Evolutionary conservation across 495 filamentous ascomycete genomes (phyloP).

Genomic region (Tuber borchii): DNA sequence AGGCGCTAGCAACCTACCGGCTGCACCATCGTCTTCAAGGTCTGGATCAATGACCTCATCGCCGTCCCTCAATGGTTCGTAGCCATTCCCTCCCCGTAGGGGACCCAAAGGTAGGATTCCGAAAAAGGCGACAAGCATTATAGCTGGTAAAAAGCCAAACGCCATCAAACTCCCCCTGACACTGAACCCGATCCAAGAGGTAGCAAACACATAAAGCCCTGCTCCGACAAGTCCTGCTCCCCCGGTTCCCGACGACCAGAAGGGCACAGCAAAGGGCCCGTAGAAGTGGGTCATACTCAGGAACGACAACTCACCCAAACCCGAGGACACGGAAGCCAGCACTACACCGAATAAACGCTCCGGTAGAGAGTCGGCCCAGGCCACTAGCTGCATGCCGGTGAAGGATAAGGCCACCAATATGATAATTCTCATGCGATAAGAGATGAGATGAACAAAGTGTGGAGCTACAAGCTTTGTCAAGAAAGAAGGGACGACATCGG

Average conservation of each 20-base stretch:
- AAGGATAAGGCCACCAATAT: slow-evolving; percentile 65
- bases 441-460: slow-evolving; percentile 83
- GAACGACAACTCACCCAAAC: slow-evolving; percentile 82
- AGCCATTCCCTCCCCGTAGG: slow-evolving; percentile 45
- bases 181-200: slow-evolving; percentile 65
- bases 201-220: slow-evolving; percentile 77
- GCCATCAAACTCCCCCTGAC: slow-evolving; percentile 65
- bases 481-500: slow-evolving; percentile 85
- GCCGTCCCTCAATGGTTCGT: slow-evolving; percentile 45
- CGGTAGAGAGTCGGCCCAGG: slow-evolving; percentile 62
- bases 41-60: slow-evolving; percentile 47
- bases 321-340: slow-evolving; percentile 76
- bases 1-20: slow-evolving; percentile 20
- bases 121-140: slow-evolving; percentile 87
- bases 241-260: slow-evolving; percentile 90
- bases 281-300: slow-evolving; percentile 89
- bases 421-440: slow-evolving; percentile 69
- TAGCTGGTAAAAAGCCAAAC: slow-evolving; percentile 66
- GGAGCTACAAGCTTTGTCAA: slow-evolving; percentile 78
- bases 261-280: slow-evolving; percentile 78
- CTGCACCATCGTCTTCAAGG: slow-evolving; percentile 44
- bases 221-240: slow-evolving; percentile 82
- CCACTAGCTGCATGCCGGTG: slow-evolving; percentile 80
- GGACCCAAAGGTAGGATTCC: slow-evolving; percentile 61
- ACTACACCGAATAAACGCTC: slow-evolving; percentile 75